Conservation (phyloP, 2,329 filamentous ascomycete genomes). For the Penicillium verrucosum region DNA sequence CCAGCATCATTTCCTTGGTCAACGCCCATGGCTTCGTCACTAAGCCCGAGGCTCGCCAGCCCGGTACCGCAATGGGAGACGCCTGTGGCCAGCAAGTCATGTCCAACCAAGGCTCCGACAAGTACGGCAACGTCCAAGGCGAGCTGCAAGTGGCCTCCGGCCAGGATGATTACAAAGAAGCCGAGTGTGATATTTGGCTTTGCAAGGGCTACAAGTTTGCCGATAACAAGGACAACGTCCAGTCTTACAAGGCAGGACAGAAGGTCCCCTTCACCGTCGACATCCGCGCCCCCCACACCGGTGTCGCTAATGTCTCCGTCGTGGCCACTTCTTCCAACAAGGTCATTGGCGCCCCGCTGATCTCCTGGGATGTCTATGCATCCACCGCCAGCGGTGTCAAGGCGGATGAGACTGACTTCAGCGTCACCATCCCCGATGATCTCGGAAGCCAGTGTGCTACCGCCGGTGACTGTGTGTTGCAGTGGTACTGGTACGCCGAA, state of each 20-base stretch:
- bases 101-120: constrained; percentile 53
- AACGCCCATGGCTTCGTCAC: constrained; percentile 55
- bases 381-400: constrained; percentile 28
- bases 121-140: constrained; percentile 57
- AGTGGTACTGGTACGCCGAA: constrained; percentile 37
- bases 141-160: constrained; percentile 49
- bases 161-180: constrained; percentile 50
- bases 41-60: constrained; percentile 48
- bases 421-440: constrained; percentile 31
- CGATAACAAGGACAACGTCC: constrained; percentile 54
- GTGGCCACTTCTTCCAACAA: constrained; percentile 46
- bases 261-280: constrained; percentile 43
- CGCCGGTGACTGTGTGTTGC: constrained; percentile 33
- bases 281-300: constrained; percentile 49
- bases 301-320: constrained; percentile 50
- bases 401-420: constrained; percentile 29
- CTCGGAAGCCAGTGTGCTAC: constrained; percentile 27
- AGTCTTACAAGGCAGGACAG: constrained; percentile 51
- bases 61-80: constrained; percentile 50
- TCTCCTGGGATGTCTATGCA: constrained; percentile 33
- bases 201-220: constrained; percentile 59
- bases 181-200: constrained; percentile 52
- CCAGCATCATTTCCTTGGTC: constrained; percentile 47
- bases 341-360: constrained; percentile 37
- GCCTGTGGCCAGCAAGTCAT: constrained; percentile 56